Evolutionary conservation across 2,329 filamentous ascomycete genomes (phyloP).

Genomic region (Fusarium duplospermum): DNA sequence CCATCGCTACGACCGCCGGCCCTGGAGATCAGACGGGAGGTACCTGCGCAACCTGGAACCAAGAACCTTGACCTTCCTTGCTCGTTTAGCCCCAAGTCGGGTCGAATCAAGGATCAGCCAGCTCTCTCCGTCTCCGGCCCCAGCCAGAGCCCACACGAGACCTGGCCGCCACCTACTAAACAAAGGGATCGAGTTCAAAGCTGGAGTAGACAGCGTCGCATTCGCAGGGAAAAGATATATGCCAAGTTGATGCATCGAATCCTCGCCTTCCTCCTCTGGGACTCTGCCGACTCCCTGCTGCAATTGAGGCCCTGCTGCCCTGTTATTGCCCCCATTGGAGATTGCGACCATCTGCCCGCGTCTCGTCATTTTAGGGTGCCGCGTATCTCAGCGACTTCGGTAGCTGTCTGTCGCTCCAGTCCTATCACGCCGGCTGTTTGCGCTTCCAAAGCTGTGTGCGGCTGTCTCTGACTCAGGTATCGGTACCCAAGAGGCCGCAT

Average conservation of each 20-base stretch:
- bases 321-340: conserved; percentile 1
- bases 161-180: conserved; percentile 28
- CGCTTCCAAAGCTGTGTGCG: conserved; percentile 27
- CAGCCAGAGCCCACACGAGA: conserved; percentile 40
- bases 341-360: conserved; percentile 5
- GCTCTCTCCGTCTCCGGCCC: conserved; percentile 38
- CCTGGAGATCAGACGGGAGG: conserved; percentile 12
- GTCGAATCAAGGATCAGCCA: conserved; percentile 31
- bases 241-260: conserved; percentile 33
- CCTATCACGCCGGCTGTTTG: conserved; percentile 25
- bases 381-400: conserved; percentile 16
- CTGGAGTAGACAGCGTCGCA: conserved; percentile 39
- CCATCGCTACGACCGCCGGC: conserved; percentile 2
- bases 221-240: conserved; percentile 22
- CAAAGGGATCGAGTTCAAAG: conserved; percentile 30
- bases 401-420: not conserved
- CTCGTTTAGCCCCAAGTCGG: conserved; percentile 34
- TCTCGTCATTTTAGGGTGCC: conserved; percentile 24
- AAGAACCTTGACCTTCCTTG: conserved; percentile 28
- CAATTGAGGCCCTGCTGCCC: not conserved
- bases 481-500: conserved; percentile 21
- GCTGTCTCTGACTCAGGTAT: conserved; percentile 27
- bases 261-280: conserved; percentile 29
- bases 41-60: conserved; percentile 3
- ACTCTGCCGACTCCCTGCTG: conserved; percentile 9